Evolutionary conservation across 106 monocot genomes (phyloP).

Genomic region (Dendrobium nobile): DNA sequence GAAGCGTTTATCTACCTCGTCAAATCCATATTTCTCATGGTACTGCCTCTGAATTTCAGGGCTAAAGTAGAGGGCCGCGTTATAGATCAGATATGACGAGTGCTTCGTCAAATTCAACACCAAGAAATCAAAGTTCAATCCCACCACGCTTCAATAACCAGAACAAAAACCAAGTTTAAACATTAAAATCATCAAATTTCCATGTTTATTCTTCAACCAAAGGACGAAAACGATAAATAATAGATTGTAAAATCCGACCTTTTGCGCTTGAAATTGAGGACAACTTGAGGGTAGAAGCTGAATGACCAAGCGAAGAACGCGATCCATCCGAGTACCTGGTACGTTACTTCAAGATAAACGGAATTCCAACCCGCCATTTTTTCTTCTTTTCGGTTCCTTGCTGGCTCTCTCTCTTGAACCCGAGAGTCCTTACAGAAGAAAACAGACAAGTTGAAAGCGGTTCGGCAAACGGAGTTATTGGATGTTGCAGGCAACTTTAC

Average conservation of each 20-base stretch:
- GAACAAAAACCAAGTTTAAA: constrained; percentile 8
- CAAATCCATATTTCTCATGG: constrained; percentile 50
- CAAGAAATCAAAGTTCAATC: constrained; percentile 85
- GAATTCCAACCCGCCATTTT: constrained; percentile 73
- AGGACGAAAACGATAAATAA: not conserved
- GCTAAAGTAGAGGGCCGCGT: constrained; percentile 64
- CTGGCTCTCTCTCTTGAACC: not conserved
- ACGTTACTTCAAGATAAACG: constrained; percentile 39
- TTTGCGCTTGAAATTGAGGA: constrained; percentile 83
- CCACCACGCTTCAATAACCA: constrained; percentile 69
- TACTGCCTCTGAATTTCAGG: constrained; percentile 55
- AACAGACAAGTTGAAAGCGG: not conserved
- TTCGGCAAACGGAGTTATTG: not conserved
- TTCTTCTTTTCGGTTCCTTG: not conserved
- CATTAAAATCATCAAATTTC: constrained; percentile 7
- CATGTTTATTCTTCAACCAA: not conserved
- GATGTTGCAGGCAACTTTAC: not conserved
- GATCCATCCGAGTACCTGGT: constrained; percentile 77
- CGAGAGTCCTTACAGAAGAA: not conserved
- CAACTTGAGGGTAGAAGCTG: constrained; percentile 91
- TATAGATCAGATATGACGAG: constrained; percentile 71
- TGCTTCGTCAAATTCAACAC: constrained; percentile 70
- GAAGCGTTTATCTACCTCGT: constrained; percentile 32
- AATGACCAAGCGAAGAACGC: constrained; percentile 90
- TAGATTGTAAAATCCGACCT: constrained; percentile 23